Evolutionary conservation across 306 rosid species (phyloP).

Genomic region (Dalbergia cultrata): DNA sequence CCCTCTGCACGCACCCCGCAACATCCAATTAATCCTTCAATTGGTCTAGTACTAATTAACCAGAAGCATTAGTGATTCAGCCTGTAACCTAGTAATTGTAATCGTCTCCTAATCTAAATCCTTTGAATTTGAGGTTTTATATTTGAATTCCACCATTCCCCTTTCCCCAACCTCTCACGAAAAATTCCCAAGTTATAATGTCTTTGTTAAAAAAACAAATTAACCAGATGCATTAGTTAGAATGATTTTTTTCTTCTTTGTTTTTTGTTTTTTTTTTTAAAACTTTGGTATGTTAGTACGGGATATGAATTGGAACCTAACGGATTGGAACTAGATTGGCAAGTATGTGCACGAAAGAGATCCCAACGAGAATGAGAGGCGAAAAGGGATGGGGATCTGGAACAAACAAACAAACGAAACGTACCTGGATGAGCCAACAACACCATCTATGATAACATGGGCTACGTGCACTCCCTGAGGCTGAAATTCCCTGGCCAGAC

Average conservation of each 20-base stretch:
- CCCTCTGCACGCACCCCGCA: conserved; percentile 44
- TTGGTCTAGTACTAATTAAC: too few relatives aligned
- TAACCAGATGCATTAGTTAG: too few relatives aligned
- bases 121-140: too few relatives aligned
- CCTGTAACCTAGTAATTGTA: too few relatives aligned
- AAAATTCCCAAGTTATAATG: too few relatives aligned
- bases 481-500: conserved; percentile 90
- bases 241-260: too few relatives aligned
- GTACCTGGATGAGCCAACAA: conserved; percentile 83
- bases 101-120: too few relatives aligned
- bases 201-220: too few relatives aligned
- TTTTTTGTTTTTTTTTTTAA: too few relatives aligned
- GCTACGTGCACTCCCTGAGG: conserved; percentile 91
- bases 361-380: background rate
- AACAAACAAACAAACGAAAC: conserved; percentile 1
- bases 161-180: fast-evolving
- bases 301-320: background rate
- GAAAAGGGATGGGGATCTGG: background rate
- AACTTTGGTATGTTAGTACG: background rate
- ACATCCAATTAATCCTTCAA: conserved; percentile 11
- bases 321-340: background rate
- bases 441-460: conserved; percentile 88
- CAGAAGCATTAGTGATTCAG: too few relatives aligned
- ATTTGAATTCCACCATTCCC: too few relatives aligned
- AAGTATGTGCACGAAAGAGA: background rate